Conservation (phyloP, 2,329 filamentous ascomycete species). For the Lasiodiplodia citricola region DNA sequence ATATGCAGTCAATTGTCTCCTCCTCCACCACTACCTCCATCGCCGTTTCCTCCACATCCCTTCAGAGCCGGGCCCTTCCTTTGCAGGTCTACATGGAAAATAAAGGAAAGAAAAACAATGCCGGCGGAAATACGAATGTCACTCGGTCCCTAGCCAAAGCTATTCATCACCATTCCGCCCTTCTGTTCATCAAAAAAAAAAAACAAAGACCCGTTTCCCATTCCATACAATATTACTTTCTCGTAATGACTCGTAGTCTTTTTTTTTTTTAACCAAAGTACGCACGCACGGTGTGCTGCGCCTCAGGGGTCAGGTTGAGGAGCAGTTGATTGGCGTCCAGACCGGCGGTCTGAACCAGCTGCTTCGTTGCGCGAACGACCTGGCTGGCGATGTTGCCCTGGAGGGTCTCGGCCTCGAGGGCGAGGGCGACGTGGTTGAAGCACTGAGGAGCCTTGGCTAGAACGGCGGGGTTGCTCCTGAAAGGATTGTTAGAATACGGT, state of each 20-base stretch:
- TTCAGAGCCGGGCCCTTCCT: neutral
- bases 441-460: constrained; percentile 75
- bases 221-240: neutral
- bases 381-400: constrained; percentile 81
- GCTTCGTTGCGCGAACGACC: constrained; percentile 78
- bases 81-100: constrained; percentile 5
- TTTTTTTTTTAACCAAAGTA: constrained; percentile 68
- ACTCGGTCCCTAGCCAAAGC: neutral
- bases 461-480: constrained; percentile 83
- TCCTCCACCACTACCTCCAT: neutral
- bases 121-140: neutral
- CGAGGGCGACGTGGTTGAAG: constrained; percentile 84
- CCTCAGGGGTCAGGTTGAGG: constrained; percentile 75
- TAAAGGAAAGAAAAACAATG: neutral
- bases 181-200: neutral
- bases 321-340: constrained; percentile 79
- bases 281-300: constrained; percentile 78
- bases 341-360: constrained; percentile 73
- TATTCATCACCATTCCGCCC: neutral
- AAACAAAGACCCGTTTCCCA: neutral
- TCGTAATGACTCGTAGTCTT: neutral
- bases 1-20: constrained; percentile 12
- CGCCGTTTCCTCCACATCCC: neutral
- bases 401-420: constrained; percentile 87
- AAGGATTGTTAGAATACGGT: constrained; percentile 31